Conservation (phyloP, 139 green algal genomes). For the Dunaliella primolecta region DNA sequence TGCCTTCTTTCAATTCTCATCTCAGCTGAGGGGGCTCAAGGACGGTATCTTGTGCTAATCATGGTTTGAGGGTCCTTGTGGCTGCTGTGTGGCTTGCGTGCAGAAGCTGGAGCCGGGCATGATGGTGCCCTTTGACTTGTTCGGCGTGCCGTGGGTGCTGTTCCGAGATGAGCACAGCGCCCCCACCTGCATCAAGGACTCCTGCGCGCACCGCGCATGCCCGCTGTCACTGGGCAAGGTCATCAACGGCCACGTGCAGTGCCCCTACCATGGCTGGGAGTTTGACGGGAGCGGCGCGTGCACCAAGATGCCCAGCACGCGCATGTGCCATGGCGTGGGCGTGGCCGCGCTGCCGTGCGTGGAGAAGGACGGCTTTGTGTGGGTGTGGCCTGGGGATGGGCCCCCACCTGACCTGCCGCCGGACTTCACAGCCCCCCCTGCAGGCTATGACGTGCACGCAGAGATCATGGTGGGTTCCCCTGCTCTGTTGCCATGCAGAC, state of each 20-base stretch:
- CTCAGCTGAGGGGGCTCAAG: too few species aligned
- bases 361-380: constrained; percentile 93
- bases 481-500: too few species aligned
- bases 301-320: constrained; percentile 90
- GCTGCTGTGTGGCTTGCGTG: too few species aligned
- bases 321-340: constrained; percentile 62
- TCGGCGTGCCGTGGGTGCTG: constrained; percentile 94
- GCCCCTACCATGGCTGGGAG: constrained; percentile 88
- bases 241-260: constrained; percentile 64
- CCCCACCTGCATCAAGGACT: constrained; percentile 77
- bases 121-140: constrained; percentile 86
- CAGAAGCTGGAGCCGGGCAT: constrained; percentile 46
- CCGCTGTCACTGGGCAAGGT: constrained; percentile 85
- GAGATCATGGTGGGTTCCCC: constrained; percentile 63
- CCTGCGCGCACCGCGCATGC: constrained; percentile 94
- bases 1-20: too few species aligned
- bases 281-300: constrained; percentile 79
- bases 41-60: too few species aligned
- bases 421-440: constrained; percentile 51
- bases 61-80: too few species aligned
- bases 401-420: constrained; percentile 42
- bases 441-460: constrained; percentile 79
- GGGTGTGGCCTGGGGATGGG: constrained; percentile 80
- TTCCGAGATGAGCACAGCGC: constrained; percentile 76
- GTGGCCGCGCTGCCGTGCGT: constrained; percentile 72